Conservation (phyloP, 768 basidiomycete genomes). For the Mycena chlorophos region DNA sequence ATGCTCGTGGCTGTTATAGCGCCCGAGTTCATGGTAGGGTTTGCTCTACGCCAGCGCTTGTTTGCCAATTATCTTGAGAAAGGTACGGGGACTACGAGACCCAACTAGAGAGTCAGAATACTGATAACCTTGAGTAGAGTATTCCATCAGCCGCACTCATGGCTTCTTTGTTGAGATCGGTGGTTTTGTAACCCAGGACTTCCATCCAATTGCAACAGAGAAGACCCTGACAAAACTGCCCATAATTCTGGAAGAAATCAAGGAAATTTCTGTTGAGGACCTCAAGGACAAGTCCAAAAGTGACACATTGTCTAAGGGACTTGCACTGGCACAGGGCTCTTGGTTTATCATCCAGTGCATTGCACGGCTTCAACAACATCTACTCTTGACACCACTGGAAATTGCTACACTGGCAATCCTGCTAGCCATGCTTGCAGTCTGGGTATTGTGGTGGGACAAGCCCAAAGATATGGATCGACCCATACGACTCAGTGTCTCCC, state of each 20-base stretch:
- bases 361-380: slow-evolving; percentile 20
- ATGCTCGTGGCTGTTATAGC: slow-evolving; percentile 24
- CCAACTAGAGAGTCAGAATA: background rate
- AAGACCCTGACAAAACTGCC: background rate
- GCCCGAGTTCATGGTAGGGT: slow-evolving; percentile 29
- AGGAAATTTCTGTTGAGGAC: slow-evolving; percentile 5
- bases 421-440: slow-evolving; percentile 30
- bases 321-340: slow-evolving; percentile 32
- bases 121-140: background rate
- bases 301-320: slow-evolving; percentile 32
- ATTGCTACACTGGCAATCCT: slow-evolving; percentile 35
- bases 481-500: too few relatives aligned
- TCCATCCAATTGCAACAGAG: slow-evolving; percentile 8
- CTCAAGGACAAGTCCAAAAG: slow-evolving; percentile 32
- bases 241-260: background rate
- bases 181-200: slow-evolving; percentile 23
- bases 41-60: slow-evolving; percentile 25
- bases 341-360: slow-evolving; percentile 37
- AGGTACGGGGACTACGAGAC: background rate
- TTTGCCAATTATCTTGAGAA: slow-evolving; percentile 5
- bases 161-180: slow-evolving; percentile 32
- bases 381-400: slow-evolving; percentile 36
- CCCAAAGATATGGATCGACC: slow-evolving; percentile 37
- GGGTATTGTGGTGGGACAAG: slow-evolving; percentile 40
- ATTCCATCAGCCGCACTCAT: slow-evolving; percentile 12